Conservation (phyloP, 805 yeast species). For the Sugiyamaella smithiae region DNA sequence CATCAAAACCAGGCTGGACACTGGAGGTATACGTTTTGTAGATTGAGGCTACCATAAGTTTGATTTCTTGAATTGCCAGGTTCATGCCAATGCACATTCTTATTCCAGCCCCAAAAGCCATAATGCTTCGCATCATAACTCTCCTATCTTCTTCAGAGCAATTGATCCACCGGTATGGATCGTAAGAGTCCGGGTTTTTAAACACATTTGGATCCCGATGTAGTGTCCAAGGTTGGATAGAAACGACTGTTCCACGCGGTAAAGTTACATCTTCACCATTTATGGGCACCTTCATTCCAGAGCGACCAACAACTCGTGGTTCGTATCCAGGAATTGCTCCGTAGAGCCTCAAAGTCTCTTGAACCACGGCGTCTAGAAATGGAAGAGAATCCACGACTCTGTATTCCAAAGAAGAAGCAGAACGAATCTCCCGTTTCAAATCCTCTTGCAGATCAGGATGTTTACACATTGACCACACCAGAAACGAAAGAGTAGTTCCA, state of each 20-base stretch:
- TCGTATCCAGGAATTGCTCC: conserved; percentile 75
- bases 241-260: conserved; percentile 55
- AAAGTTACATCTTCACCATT: conserved; percentile 29
- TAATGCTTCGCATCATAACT: conserved; percentile 50
- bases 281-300: conserved; percentile 18
- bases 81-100: conserved; percentile 75
- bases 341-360: conserved; percentile 60
- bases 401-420: conserved; percentile 15
- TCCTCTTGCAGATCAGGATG: conserved; percentile 46
- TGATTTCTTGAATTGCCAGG: conserved; percentile 64
- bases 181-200: conserved; percentile 49
- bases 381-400: conserved; percentile 50
- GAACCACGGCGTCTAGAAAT: conserved; percentile 56
- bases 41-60: conserved; percentile 51
- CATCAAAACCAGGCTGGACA: conserved; percentile 36
- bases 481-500: conserved; percentile 59
- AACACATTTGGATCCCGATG: conserved; percentile 53
- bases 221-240: conserved; percentile 64
- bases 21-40: conserved; percentile 32
- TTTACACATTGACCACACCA: conserved; percentile 57
- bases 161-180: conserved; percentile 61
- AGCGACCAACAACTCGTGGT: conserved; percentile 50
- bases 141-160: conserved; percentile 39
- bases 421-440: conserved; percentile 47
- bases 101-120: conserved; percentile 71